Evolutionary conservation across 148 eudicot genomes (phyloP).

Genomic region (Diospyros lotus): DNA sequence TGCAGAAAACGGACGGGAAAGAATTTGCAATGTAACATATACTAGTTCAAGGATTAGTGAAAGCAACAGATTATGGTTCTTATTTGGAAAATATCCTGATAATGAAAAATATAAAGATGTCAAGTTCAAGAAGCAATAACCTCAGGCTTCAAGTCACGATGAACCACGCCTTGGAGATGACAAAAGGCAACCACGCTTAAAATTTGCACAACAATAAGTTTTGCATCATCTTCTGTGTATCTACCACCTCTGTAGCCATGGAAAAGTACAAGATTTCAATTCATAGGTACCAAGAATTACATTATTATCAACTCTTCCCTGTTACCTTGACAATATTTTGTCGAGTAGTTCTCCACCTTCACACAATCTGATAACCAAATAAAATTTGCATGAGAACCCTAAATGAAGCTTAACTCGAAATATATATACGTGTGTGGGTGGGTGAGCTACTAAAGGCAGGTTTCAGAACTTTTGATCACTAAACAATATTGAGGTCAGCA

Average conservation of each 20-base stretch:
- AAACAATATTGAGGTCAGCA: neutral
- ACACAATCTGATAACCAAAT: conserved; percentile 46
- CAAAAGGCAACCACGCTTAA: conserved; percentile 64
- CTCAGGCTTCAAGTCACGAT: conserved; percentile 77
- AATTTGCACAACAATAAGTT: conserved; percentile 52
- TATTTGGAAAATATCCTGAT: no score
- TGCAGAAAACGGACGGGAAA: neutral
- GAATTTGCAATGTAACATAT: neutral
- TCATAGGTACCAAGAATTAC: neutral
- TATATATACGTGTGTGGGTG: no score
- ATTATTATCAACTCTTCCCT: neutral
- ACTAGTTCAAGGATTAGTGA: neutral
- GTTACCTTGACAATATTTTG: conserved; percentile 60
- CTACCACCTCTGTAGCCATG: conserved; percentile 52
- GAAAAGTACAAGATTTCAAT: conserved; percentile 10
- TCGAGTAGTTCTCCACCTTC: conserved; percentile 75
- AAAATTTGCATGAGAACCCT: neutral
- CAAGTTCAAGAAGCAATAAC: conserved; percentile 29
- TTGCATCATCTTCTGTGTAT: conserved; percentile 61
- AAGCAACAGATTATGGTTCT: no score
- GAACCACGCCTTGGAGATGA: conserved; percentile 80
- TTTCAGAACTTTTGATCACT: neutral
- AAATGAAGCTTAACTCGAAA: neutral
- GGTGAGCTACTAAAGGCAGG: neutral
- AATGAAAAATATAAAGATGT: neutral